phyloP scores from a whole-genome alignment of 2,329 filamentous ascomycete species.

The Aspergillus sp. region DNA sequence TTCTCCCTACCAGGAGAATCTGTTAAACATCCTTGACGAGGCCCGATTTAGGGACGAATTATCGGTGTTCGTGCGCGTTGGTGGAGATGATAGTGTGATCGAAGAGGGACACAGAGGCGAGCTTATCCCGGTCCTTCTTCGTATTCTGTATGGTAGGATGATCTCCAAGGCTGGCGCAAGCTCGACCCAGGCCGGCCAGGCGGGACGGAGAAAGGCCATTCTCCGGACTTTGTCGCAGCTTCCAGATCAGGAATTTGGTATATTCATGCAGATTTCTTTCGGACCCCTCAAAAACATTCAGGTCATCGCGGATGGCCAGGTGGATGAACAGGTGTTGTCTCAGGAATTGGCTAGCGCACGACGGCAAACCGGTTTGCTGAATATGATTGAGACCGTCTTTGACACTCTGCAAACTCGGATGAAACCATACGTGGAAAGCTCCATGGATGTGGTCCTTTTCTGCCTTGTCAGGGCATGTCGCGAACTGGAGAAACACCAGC shows the following conservation, averaged over 20 bases:
- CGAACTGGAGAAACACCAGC: slow-evolving; percentile 34
- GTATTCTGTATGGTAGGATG: slow-evolving; percentile 83
- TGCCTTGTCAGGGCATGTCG: slow-evolving; percentile 72
- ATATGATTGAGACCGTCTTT: slow-evolving; percentile 85
- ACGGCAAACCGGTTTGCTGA: slow-evolving; percentile 86
- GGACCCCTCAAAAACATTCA: slow-evolving; percentile 64
- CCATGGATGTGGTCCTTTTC: slow-evolving; percentile 77
- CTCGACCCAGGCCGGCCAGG: slow-evolving; percentile 76
- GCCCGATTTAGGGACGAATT: slow-evolving; percentile 90
- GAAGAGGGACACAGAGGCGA: slow-evolving; percentile 68
- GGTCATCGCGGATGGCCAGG: slow-evolving; percentile 51
- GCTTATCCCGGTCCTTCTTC: slow-evolving; percentile 81
- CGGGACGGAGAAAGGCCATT: slow-evolving; percentile 69
- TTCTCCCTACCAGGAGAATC: slow-evolving; percentile 75
- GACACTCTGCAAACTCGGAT: slow-evolving; percentile 77
- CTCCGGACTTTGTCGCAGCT: slow-evolving; percentile 79
- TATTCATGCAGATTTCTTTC: slow-evolving; percentile 79
- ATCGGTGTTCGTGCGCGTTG: slow-evolving; percentile 78
- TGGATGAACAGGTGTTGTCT: slow-evolving; percentile 55
- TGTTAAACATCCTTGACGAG: slow-evolving; percentile 85
- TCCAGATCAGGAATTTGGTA: slow-evolving; percentile 68
- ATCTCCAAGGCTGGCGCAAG: slow-evolving; percentile 76
- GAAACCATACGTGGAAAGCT: slow-evolving; percentile 61
- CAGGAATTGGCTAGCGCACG: slow-evolving; percentile 63
- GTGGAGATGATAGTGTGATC: slow-evolving; percentile 62